Conservation (phyloP, 441 rosid species). For the Pelargonium myrrhifolium region DNA sequence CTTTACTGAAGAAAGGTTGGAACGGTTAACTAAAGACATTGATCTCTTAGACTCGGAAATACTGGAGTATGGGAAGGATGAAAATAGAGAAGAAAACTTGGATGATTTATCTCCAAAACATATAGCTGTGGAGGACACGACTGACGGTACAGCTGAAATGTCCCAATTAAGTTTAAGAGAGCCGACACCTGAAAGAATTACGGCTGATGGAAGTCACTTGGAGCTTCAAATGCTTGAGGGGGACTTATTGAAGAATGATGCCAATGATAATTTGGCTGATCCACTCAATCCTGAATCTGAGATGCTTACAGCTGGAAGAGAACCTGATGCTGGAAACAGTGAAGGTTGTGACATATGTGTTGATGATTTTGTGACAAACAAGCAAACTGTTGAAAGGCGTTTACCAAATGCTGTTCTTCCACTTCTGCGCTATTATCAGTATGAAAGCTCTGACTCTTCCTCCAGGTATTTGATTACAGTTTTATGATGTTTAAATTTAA, state of each 20-base stretch:
- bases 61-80: conserved; percentile 30
- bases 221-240: conserved; percentile 32
- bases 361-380: conserved; percentile 36
- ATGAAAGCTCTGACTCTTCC: neutral
- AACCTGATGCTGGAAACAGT: conserved; percentile 27
- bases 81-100: conserved; percentile 21
- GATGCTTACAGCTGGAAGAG: conserved; percentile 25
- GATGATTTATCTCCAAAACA: conserved; percentile 26
- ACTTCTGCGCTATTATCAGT: conserved; percentile 43
- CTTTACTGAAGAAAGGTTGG: conserved; percentile 84
- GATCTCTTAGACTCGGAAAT: conserved; percentile 44
- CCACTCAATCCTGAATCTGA: conserved; percentile 33
- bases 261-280: conserved; percentile 23
- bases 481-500: neutral
- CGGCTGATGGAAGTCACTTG: conserved; percentile 28
- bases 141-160: conserved; percentile 23
- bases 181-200: conserved; percentile 29
- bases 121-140: conserved; percentile 26
- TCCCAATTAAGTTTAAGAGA: conserved; percentile 29
- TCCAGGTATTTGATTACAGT: too few species aligned
- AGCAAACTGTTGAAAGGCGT: conserved; percentile 48
- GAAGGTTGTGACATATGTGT: conserved; percentile 30
- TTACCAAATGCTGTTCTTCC: conserved; percentile 54
- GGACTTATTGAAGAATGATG: conserved; percentile 25
- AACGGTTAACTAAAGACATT: conserved; percentile 59